Conservation (phyloP, 345 rosid genomes). For the Hibiscus syriacus region DNA sequence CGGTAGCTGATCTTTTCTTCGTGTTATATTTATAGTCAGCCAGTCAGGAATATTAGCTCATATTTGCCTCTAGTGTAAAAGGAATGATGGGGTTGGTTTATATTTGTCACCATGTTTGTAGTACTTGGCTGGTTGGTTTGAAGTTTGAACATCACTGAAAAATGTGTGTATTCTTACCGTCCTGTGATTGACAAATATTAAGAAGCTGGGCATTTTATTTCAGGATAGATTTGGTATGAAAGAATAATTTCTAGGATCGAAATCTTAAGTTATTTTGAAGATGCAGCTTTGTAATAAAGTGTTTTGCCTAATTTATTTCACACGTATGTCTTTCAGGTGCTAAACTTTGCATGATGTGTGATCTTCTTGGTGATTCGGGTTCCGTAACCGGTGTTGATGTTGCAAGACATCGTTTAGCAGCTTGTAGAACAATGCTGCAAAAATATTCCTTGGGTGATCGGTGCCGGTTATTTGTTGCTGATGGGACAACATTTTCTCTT, state of each 20-base stretch:
- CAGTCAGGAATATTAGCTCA: not conserved
- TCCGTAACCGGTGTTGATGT: constrained; percentile 88
- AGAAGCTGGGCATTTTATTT: not conserved
- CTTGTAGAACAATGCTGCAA: constrained; percentile 81
- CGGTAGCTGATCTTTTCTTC: constrained; percentile 33
- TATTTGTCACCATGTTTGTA: too few relatives aligned
- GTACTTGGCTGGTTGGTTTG: not conserved
- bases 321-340: constrained; percentile 55
- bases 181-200: not conserved
- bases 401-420: constrained; percentile 79
- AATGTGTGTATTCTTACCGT: not conserved
- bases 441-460: constrained; percentile 66
- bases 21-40: not conserved
- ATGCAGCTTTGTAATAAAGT: not conserved
- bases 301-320: not conserved
- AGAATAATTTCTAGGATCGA: not conserved
- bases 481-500: constrained; percentile 69
- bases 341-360: constrained; percentile 82
- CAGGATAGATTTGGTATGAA: not conserved
- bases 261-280: not conserved
- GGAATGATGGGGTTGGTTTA: not conserved
- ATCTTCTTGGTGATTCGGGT: constrained; percentile 68
- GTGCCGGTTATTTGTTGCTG: constrained; percentile 78
- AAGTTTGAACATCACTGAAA: not conserved
- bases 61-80: not conserved